phyloP scores from a whole-genome alignment of 768 basidiomycete genomes.

The Leccinum rimulosum region DNA sequence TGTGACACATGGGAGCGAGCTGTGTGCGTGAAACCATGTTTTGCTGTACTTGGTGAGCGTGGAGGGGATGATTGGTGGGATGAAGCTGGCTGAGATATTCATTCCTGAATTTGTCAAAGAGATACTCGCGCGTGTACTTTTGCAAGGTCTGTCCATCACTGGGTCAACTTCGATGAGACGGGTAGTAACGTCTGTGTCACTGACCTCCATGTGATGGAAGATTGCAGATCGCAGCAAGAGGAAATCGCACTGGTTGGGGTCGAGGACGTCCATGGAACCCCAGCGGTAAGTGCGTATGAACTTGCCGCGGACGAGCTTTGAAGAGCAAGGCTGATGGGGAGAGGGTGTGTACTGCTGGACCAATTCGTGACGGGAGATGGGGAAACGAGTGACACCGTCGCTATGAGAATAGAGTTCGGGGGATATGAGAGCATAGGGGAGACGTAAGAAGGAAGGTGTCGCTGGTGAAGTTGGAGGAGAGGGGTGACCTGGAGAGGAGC shows the following conservation, averaged over 20 bases:
- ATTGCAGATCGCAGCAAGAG: constrained; percentile 71
- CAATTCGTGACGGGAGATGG: constrained; percentile 66
- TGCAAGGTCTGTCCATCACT: constrained; percentile 62
- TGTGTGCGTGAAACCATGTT: constrained; percentile 34
- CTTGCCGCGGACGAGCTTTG: constrained; percentile 56
- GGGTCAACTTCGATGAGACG: constrained; percentile 15
- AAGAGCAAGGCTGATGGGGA: constrained; percentile 37
- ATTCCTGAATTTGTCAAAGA: constrained; percentile 72
- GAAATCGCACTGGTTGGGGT: constrained; percentile 81
- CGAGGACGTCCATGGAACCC: constrained; percentile 80
- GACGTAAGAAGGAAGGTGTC: constrained; percentile 55
- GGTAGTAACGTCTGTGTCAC: constrained; percentile 22
- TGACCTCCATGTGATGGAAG: constrained; percentile 87
- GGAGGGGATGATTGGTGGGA: constrained; percentile 40
- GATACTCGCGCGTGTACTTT: constrained; percentile 80
- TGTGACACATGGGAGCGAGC: constrained; percentile 31
- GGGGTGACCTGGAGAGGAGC: constrained; percentile 46
- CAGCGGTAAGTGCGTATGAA: constrained; percentile 77
- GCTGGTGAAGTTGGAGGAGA: constrained; percentile 71
- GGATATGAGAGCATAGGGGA: constrained; percentile 83
- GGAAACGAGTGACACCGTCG: constrained; percentile 64
- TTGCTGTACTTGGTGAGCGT: constrained; percentile 44
- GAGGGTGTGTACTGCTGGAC: constrained; percentile 72
- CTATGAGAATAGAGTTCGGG: constrained; percentile 84
- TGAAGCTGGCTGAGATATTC: constrained; percentile 58